Conservation (phyloP, 176 grass and related monocot species). For the Themeda triandra region DNA sequence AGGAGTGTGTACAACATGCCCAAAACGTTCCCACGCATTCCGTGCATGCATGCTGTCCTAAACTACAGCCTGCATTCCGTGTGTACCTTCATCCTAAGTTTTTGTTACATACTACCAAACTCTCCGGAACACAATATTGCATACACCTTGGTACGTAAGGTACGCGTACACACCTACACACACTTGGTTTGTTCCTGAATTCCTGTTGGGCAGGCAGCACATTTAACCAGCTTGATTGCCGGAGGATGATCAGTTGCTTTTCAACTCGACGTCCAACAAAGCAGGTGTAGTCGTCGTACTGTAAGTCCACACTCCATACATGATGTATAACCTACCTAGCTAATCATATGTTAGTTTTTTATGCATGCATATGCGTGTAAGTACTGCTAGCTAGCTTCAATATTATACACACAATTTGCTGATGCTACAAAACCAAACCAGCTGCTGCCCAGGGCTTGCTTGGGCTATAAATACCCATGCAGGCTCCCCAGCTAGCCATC, state of each 20-base stretch:
- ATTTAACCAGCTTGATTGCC: neutral
- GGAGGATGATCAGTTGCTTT: neutral
- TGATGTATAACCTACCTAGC: neutral
- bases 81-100: neutral
- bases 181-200: neutral
- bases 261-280: slow-evolving; percentile 4
- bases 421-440: neutral
- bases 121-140: neutral
- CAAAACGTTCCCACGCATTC: neutral
- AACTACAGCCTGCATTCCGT: neutral
- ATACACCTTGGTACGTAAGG: neutral
- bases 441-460: neutral
- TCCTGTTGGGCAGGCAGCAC: neutral
- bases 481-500: neutral
- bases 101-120: neutral
- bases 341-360: neutral
- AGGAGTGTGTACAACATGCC: neutral
- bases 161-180: neutral
- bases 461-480: neutral
- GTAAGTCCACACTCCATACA: neutral
- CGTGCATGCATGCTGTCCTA: neutral
- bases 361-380: neutral
- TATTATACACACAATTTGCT: neutral
- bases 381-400: neutral
- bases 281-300: neutral